Evolutionary conservation across 2,329 filamentous ascomycete genomes (phyloP).

Genomic region (Hansfordia pulvinata): DNA sequence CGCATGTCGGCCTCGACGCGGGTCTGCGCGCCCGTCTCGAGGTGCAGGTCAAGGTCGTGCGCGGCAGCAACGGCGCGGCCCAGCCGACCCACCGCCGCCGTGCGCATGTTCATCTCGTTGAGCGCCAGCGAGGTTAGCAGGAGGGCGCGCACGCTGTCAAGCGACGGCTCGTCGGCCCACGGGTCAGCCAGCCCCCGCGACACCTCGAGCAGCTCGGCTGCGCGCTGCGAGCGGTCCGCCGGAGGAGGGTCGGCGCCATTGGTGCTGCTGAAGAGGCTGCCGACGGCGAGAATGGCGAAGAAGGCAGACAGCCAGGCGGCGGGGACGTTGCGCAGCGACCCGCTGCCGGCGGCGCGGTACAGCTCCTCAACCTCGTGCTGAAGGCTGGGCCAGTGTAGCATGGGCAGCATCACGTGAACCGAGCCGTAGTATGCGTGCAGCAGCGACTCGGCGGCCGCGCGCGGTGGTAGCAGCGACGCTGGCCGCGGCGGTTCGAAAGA

Average conservation of each 20-base stretch:
- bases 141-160: constrained; percentile 62
- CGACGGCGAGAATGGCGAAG: constrained; percentile 73
- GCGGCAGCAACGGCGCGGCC: constrained; percentile 66
- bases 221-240: constrained; percentile 34
- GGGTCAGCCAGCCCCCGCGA: constrained; percentile 60
- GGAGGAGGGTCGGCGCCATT: constrained; percentile 41
- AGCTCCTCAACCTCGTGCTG: constrained; percentile 61
- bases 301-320: constrained; percentile 68
- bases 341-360: constrained; percentile 52
- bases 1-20: constrained; percentile 75
- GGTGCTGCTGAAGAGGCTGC: constrained; percentile 63
- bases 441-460: constrained; percentile 55
- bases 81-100: constrained; percentile 76
- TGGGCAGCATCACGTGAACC: constrained; percentile 68
- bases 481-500: constrained; percentile 41
- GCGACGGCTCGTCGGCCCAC: constrained; percentile 64
- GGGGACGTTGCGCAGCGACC: constrained; percentile 44
- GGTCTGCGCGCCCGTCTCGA: constrained; percentile 59
- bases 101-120: constrained; percentile 75
- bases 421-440: constrained; percentile 64
- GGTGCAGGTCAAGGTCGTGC: constrained; percentile 73
- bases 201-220: constrained; percentile 55
- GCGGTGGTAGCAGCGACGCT: constrained; percentile 58
- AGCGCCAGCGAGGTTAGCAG: constrained; percentile 68
- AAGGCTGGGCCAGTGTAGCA: constrained; percentile 82